phyloP scores from a whole-genome alignment of 148 eudicot genomes.

The Chenopodium suecicum region DNA sequence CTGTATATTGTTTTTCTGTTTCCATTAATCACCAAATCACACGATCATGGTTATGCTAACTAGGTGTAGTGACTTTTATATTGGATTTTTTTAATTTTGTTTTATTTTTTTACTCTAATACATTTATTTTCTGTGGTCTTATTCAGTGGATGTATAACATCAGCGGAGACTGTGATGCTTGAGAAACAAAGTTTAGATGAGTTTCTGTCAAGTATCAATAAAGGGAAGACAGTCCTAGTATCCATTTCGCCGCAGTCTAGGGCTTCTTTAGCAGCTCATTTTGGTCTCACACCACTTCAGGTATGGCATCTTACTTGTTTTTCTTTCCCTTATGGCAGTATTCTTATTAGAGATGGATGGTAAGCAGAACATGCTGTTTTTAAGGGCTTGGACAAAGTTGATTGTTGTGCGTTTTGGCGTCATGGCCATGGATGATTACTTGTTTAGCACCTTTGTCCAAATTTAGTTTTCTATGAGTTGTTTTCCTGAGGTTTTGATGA shows the following conservation, averaged over 20 bases:
- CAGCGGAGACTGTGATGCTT: constrained; percentile 98
- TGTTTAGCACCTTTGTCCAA: background rate
- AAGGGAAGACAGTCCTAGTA: constrained; percentile 75
- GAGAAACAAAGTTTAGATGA: constrained; percentile 98
- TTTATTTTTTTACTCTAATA: background rate
- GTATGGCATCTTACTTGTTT: constrained; percentile 33
- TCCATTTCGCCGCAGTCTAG: constrained; percentile 96
- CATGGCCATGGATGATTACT: background rate
- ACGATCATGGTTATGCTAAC: background rate
- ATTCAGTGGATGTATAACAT: constrained; percentile 95
- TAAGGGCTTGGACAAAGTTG: background rate
- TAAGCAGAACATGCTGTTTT: background rate
- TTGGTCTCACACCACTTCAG: constrained; percentile 85
- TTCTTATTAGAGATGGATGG: background rate
- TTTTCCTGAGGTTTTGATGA: background rate
- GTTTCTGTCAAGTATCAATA: constrained; percentile 64
- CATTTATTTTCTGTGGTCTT: constrained; percentile 14
- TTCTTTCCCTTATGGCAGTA: background rate
- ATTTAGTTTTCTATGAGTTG: background rate
- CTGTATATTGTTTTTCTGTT: background rate
- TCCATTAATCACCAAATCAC: background rate
- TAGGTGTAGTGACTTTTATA: background rate
- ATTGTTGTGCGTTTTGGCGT: background rate
- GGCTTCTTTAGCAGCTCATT: constrained; percentile 91
- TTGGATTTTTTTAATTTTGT: background rate